Evolutionary conservation across 306 rosid genomes (phyloP).

Genomic region (Glycyrrhiza uralensis): DNA sequence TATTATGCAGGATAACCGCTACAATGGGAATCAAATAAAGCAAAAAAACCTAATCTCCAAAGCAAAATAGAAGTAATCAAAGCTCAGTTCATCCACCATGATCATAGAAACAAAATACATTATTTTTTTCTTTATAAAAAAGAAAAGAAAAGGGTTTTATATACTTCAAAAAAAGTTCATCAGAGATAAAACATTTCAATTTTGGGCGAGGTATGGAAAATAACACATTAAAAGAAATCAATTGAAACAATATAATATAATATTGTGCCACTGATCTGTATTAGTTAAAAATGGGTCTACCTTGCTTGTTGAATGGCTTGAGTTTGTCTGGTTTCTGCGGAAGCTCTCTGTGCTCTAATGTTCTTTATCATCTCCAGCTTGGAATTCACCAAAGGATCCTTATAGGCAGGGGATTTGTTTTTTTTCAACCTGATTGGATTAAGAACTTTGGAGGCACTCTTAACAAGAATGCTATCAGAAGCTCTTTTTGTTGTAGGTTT

Average conservation of each 20-base stretch:
- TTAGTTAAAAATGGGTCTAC: constrained; percentile 38
- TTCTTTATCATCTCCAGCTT: constrained; percentile 90
- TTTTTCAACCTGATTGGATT: constrained; percentile 35
- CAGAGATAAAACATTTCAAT: background rate
- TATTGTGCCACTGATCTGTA: background rate
- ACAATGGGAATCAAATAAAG: constrained; percentile 9
- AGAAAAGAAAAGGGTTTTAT: background rate
- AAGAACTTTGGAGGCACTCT: constrained; percentile 30
- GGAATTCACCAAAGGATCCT: constrained; percentile 81
- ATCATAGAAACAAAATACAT: constrained; percentile 2
- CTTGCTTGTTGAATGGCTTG: constrained; percentile 82
- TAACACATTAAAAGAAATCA: background rate
- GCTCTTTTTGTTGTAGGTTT: constrained; percentile 42
- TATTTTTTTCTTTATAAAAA: background rate
- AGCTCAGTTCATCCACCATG: background rate
- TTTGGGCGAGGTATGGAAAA: background rate
- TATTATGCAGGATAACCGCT: background rate
- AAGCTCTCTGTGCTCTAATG: constrained; percentile 81
- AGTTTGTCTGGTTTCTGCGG: constrained; percentile 54
- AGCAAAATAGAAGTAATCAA: constrained; percentile 3
- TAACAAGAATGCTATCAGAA: constrained; percentile 20
- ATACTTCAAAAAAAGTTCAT: background rate
- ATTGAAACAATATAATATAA: background rate
- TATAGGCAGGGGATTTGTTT: constrained; percentile 60
- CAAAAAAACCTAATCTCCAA: constrained; percentile 11